Evolutionary conservation across 164 flowering plant species (phyloP).

Genomic region (Tinospora cordifolia): DNA sequence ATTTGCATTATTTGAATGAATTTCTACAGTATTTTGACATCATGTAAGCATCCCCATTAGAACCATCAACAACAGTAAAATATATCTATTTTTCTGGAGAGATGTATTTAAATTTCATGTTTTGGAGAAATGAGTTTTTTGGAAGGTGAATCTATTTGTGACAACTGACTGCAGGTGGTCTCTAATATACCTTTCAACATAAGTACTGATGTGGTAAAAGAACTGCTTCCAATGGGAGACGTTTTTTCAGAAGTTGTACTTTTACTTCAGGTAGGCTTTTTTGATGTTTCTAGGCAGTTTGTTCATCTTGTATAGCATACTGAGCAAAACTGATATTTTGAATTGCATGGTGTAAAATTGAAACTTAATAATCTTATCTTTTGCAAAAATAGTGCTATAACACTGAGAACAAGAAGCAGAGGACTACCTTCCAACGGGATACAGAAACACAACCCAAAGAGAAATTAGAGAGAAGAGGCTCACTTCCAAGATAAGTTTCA

Average conservation of each 20-base stretch:
- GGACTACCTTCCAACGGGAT: too few species aligned
- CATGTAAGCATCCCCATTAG: background rate
- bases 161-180: slow-evolving; percentile 65
- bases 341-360: background rate
- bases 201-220: slow-evolving; percentile 78
- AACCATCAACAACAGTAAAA: background rate
- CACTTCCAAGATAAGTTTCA: too few species aligned
- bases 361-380: background rate
- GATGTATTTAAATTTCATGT: background rate
- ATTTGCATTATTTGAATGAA: background rate
- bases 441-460: too few species aligned
- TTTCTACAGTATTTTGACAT: background rate
- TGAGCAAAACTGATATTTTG: background rate
- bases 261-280: slow-evolving; percentile 71
- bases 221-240: slow-evolving; percentile 96
- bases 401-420: too few species aligned
- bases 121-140: background rate
- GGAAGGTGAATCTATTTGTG: background rate
- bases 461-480: too few species aligned
- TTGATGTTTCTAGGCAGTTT: background rate
- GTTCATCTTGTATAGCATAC: background rate
- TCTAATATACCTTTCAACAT: slow-evolving; percentile 92
- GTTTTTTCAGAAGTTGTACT: slow-evolving; percentile 85
- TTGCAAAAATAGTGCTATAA: too few species aligned
- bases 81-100: background rate